A percentile compares a stretch with the other conserved stretches of the same genome.
Conservation (phyloP, 2,329 filamentous ascomycete species). For the Paraconiothyrium brasiliense region DNA sequence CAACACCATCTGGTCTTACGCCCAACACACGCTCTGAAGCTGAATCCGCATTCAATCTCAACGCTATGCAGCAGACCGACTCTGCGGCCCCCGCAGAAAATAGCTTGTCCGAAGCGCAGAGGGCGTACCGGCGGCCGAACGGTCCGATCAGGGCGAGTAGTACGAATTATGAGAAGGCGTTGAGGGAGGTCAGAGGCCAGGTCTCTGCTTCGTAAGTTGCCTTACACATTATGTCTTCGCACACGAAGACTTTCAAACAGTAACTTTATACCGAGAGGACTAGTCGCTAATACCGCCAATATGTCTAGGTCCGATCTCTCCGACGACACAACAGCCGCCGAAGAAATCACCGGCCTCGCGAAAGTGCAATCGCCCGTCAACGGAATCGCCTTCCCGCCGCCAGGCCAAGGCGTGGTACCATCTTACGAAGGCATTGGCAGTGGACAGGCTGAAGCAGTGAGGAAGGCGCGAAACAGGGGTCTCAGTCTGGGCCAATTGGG, state of each 20-base stretch:
- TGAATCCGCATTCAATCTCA: conserved; percentile 44
- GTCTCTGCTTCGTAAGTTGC: conserved; percentile 32
- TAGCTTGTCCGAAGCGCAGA: conserved; percentile 33
- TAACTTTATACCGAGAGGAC: not conserved
- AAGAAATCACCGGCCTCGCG: conserved; percentile 17
- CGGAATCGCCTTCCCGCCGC: conserved; percentile 34
- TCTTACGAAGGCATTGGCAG: conserved; percentile 38
- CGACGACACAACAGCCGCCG: conserved; percentile 22
- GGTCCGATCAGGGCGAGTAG: conserved; percentile 36
- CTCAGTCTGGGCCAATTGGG: conserved; percentile 42
- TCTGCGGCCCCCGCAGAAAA: conserved; percentile 40
- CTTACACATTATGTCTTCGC: not conserved
- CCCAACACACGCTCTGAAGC: conserved; percentile 48
- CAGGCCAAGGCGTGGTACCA: conserved; percentile 47
- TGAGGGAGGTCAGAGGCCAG: conserved; percentile 33
- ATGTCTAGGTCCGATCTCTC: conserved; percentile 25
- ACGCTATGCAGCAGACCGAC: conserved; percentile 45
- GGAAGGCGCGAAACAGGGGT: conserved; percentile 41
- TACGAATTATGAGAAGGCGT: conserved; percentile 44
- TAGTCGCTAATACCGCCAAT: not conserved
- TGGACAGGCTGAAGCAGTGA: conserved; percentile 35
- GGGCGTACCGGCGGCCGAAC: conserved; percentile 39
- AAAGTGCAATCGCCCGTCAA: conserved; percentile 25
- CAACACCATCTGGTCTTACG: conserved; percentile 46
- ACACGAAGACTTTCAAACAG: not conserved